Percentiles rank a stretch among this genome's conserved stretches.
phyloP scores from a whole-genome alignment of 2,329 filamentous ascomycete species.

The Sclerotinia spermophila region DNA sequence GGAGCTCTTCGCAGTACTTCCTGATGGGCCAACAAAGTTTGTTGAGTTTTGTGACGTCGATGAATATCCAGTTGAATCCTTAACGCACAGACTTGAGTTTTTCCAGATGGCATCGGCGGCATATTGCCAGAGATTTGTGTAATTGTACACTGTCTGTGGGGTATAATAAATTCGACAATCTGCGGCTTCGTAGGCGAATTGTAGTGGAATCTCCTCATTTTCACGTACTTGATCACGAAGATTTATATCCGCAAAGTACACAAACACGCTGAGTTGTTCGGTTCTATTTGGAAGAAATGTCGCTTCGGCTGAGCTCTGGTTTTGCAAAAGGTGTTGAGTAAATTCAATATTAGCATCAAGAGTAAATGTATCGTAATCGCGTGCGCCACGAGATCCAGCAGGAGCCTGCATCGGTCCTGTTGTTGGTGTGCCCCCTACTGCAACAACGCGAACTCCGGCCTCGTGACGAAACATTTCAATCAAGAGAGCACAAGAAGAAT shows the following conservation, averaged over 20 bases:
- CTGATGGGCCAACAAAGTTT: constrained; percentile 2
- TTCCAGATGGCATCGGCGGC: constrained; percentile 42
- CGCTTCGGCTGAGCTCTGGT: constrained; percentile 15
- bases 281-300: constrained; percentile 31
- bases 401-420: constrained; percentile 51
- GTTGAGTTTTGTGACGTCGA: background rate
- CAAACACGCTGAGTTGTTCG: constrained; percentile 20
- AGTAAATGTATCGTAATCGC: constrained; percentile 34
- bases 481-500: constrained; percentile 56
- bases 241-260: constrained; percentile 41
- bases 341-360: constrained; percentile 31
- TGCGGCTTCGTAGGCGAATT: constrained; percentile 59
- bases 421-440: constrained; percentile 49
- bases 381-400: constrained; percentile 48
- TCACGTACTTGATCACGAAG: constrained; percentile 40
- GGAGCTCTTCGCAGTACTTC: background rate
- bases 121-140: constrained; percentile 48
- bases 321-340: constrained; percentile 23
- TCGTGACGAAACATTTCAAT: constrained; percentile 52
- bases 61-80: constrained; percentile 24
- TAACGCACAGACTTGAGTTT: constrained; percentile 36
- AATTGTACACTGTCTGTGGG: constrained; percentile 47
- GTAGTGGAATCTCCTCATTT: constrained; percentile 43
- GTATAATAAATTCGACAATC: constrained; percentile 60
- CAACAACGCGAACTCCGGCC: constrained; percentile 51